Evolutionary conservation across 163 green algal species (phyloP), one percentile per base, ranked within the genome.

Genomic region (Prototheca cutis): DNA sequence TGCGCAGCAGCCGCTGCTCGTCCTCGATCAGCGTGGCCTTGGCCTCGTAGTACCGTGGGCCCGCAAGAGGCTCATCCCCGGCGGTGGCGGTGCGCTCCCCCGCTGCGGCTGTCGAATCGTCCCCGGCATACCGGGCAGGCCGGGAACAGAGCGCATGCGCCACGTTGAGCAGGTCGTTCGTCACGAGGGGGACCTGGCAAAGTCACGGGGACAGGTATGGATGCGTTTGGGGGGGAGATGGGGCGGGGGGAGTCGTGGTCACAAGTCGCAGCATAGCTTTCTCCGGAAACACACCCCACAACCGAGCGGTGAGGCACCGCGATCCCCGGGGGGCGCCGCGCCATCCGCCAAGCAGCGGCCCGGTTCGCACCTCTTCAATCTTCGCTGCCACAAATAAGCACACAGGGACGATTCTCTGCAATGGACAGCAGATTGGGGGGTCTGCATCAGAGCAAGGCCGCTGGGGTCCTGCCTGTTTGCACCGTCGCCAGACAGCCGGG

Each of bases 151-250:
- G 48, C 21, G 33, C 36, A 4, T 25, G 47, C 13, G 71, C 42
- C 0, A 56, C 59, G 34, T 76, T 76, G 7, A 76, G 49, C 59
- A 76, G 52, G 49, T 76, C 69, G 40, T 72, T 76, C 24, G 65
- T 72, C 0, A 56, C 51, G n/a, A 76, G 42, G 4, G 47, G 10
- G 0, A 49, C 40, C 64, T 71, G 57, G 40, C 34, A 58, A 10
- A 56, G 36, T 10, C 13, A 45, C 13, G 13, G 36, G 36, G 36
- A 45, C 13, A 15, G 36, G 36, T 10, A 15, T 45, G 36, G 36
- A 15, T 10, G 0, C 13, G 36, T 15, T 45, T 0, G 36, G 13
- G 13, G 13, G 36, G 36, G 36, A 10, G 36, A 45, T 10, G 36
- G 36, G 17, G 36, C 36, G n/a, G n/a, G n/a, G n/a, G n/a, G n/a